Evolutionary conservation across 2,329 filamentous ascomycete species (phyloP), one percentile per base, ranked within the genome.

Genomic region (Acrodontium crateriforme): DNA sequence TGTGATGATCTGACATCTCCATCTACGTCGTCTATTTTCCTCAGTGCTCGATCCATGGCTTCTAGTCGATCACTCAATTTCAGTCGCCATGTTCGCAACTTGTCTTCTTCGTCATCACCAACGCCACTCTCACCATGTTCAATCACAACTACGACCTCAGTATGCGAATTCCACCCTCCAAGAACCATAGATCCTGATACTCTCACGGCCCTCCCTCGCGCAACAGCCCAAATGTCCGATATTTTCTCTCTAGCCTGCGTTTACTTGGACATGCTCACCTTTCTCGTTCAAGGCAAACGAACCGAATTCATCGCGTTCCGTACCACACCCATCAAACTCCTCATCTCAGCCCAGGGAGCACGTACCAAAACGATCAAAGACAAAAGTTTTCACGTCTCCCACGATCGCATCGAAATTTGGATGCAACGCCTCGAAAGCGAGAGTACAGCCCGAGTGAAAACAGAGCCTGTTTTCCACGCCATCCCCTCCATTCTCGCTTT

Each of bases 191-290:
- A 61, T 8, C 47, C 47, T 24, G 53, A 54, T 9, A 54, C 57
- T 18, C 44, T 66, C 18, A 54, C 50, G 13, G 53, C 61, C 22
- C 41, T 66, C 12, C 50, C 46, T 5, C 26, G 29, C 14, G 36
- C 45, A 15, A 38, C 29, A 7, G 41, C 39, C 48, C 34, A 62
- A 57, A 43, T 54, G 35, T 70, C 74, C 24, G 79, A 84, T 46
- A 60, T 84, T 12, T 85, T 78, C 53, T 79, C 76, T 3, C 60
- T 83, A 2, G 78, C 71, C 7, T 79, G 77, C 48, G 64, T 83
- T 28, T 78, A 78, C 35, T 59, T 83, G 10, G 78, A 85, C 38
- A 65, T 84, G 16, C 47, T 83, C 12, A 73, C 72, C 13, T 73
- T 79, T 44, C 58, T 79, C 32, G 53, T 82, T 34, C 79, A 80